Evolutionary conservation across 139 green algal species (phyloP).

Genomic region (Volvox africanus): DNA sequence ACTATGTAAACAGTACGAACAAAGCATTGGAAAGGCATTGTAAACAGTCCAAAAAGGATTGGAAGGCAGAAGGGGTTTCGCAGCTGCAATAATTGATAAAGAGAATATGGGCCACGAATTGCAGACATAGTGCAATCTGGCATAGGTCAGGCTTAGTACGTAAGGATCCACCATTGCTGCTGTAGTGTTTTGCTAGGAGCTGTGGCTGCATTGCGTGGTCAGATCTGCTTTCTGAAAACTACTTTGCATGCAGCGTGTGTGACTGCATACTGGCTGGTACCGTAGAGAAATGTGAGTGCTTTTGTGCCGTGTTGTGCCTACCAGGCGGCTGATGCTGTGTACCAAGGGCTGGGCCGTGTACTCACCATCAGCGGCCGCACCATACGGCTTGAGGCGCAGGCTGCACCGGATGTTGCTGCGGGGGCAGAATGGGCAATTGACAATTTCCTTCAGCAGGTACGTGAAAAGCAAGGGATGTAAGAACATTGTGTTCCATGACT

Average conservation of each 20-base stretch:
- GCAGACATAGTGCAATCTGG: neutral
- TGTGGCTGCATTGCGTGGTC: neutral
- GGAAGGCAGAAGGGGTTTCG: too few species aligned
- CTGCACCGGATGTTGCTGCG: neutral
- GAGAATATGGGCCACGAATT: neutral
- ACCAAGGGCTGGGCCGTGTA: slow-evolving; percentile 49
- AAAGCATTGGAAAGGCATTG: too few species aligned
- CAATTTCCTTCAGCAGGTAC: slow-evolving; percentile 16
- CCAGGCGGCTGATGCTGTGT: slow-evolving; percentile 51
- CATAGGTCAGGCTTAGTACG: too few species aligned
- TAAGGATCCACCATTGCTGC: neutral
- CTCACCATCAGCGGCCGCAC: slow-evolving; percentile 64
- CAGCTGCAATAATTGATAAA: neutral
- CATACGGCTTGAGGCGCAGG: slow-evolving; percentile 57
- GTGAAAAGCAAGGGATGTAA: too few species aligned
- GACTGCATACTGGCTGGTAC: neutral
- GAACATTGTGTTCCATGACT: too few species aligned
- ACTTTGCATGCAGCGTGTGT: neutral
- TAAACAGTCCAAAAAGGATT: neutral
- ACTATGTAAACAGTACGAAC: too few species aligned
- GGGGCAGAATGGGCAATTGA: slow-evolving; percentile 36
- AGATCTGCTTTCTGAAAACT: neutral
- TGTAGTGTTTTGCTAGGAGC: neutral
- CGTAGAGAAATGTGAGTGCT: neutral
- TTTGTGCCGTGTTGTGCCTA: neutral